Conservation (phyloP, 768 basidiomycete genomes). For the Tylopilus rubrobrunneus region DNA sequence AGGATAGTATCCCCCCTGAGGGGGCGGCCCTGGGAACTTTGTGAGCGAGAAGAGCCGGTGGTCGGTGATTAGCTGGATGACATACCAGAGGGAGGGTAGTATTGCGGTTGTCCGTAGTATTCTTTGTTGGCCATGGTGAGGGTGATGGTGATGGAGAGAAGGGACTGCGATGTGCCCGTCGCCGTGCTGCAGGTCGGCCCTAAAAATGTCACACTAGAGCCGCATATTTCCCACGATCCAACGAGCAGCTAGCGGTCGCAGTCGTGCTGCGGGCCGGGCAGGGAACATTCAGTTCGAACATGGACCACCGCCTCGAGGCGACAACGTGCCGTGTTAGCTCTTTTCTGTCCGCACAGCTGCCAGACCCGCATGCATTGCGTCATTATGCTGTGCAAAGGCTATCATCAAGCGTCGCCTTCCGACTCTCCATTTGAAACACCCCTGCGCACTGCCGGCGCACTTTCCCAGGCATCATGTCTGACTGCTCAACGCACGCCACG, state of each 20-base stretch:
- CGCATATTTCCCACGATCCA: slow-evolving; percentile 20
- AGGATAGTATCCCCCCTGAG: slow-evolving; percentile 70
- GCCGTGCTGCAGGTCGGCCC: slow-evolving; percentile 12
- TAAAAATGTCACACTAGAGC: slow-evolving; percentile 21
- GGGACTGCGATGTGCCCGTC: slow-evolving; percentile 11
- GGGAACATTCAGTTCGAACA: too few relatives aligned
- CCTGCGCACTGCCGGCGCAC: background rate
- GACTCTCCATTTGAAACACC: background rate
- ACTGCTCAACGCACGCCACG: background rate
- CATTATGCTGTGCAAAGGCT: slow-evolving; percentile 6
- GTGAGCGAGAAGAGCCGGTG: slow-evolving; percentile 3
- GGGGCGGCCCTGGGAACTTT: slow-evolving; percentile 44
- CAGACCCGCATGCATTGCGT: background rate
- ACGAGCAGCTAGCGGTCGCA: background rate
- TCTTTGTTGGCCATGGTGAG: slow-evolving; percentile 67
- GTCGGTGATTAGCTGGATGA: background rate
- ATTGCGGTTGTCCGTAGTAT: slow-evolving; percentile 59
- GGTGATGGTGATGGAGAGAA: slow-evolving; percentile 14
- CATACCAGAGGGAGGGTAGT: slow-evolving; percentile 55
- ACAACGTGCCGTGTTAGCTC: slow-evolving; percentile 8
- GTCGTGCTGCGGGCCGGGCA: too few relatives aligned
- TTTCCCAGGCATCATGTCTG: slow-evolving; percentile 15
- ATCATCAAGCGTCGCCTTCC: background rate
- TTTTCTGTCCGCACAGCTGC: background rate
- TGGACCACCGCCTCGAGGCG: slow-evolving; percentile 19